phyloP scores from a whole-genome alignment of 1,284 basidiomycete species.

The Trichosporon sp. region DNA sequence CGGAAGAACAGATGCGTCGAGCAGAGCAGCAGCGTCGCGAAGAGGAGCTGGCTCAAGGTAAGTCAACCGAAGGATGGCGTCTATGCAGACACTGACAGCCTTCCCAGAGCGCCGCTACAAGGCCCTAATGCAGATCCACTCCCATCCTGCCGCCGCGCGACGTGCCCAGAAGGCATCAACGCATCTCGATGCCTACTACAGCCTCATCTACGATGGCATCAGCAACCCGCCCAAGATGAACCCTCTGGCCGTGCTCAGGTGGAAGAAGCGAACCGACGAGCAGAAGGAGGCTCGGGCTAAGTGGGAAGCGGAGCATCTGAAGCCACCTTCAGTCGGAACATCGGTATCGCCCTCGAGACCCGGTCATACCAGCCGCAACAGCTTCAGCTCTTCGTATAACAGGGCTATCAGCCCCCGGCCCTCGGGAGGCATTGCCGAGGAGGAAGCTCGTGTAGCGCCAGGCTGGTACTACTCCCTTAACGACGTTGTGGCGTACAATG shows the following conservation, averaged over 20 bases:
- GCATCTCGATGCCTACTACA: conserved; percentile 45
- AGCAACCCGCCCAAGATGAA: conserved; percentile 40
- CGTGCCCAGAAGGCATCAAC: conserved; percentile 34
- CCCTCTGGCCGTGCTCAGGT: conserved; percentile 40
- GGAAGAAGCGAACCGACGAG: conserved; percentile 32
- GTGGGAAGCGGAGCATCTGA: conserved; percentile 29
- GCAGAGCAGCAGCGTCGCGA: conserved; percentile 38
- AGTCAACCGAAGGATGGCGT: conserved; percentile 1
- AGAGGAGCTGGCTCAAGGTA: conserved; percentile 42
- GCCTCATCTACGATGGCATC: conserved; percentile 39
- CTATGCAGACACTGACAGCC: conserved; percentile 3
- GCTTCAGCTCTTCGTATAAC: not conserved
- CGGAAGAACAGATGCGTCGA: conserved; percentile 25
- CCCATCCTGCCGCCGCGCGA: conserved; percentile 41
- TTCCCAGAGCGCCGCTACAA: conserved; percentile 37
- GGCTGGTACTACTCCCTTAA: conserved; percentile 39
- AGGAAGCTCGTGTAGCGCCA: conserved; percentile 8
- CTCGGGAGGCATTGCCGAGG: not conserved
- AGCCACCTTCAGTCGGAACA: not conserved
- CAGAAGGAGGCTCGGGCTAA: conserved; percentile 27
- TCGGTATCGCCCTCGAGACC: not conserved
- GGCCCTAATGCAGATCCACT: conserved; percentile 39
- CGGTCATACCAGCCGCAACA: not conserved
- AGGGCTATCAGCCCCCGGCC: not conserved
- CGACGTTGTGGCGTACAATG: conserved; percentile 37